These are phyloP conservation scores for Bertia moriformis DNA, from an alignment of 2,329 filamentous ascomycete species.

Conservation along the genomic window DNA sequence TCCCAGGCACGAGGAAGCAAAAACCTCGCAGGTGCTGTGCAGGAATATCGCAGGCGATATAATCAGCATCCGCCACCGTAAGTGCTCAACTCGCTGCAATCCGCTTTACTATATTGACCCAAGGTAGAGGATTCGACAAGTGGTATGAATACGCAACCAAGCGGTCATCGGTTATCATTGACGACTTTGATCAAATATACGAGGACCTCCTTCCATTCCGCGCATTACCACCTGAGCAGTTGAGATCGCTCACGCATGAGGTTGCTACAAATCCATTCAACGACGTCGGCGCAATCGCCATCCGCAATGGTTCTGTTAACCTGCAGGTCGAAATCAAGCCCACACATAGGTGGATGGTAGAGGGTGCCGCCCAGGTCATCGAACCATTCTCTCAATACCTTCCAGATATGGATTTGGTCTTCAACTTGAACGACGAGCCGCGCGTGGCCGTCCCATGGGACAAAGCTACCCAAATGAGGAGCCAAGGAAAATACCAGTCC, in stretches of 20 bases:
- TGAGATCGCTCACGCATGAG: slow-evolving; percentile 3
- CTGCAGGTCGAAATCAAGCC: neutral
- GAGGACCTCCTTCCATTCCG: slow-evolving; percentile 10
- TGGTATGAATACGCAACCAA: slow-evolving; percentile 12
- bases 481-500: neutral
- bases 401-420: slow-evolving; percentile 24
- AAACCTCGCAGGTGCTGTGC: neutral
- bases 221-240: slow-evolving; percentile 6
- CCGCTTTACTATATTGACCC: neutral
- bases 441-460: slow-evolving; percentile 23
- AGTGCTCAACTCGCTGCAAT: neutral
- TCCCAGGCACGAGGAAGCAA: neutral
- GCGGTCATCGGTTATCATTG: slow-evolving; percentile 9
- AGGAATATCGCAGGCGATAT: neutral
- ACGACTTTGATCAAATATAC: slow-evolving; percentile 11
- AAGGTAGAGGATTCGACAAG: neutral
- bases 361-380: slow-evolving; percentile 9
- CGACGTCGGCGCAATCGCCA: neutral
- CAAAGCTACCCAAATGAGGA: slow-evolving; percentile 5
- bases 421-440: slow-evolving; percentile 23
- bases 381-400: slow-evolving; percentile 15
- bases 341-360: neutral
- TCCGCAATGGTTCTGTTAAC: neutral
- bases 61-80: slow-evolving; percentile 1
- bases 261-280: slow-evolving; percentile 1